These are phyloP conservation scores for Passiflora organensis DNA, from an alignment of 345 rosid species.

Conservation along the genomic window DNA sequence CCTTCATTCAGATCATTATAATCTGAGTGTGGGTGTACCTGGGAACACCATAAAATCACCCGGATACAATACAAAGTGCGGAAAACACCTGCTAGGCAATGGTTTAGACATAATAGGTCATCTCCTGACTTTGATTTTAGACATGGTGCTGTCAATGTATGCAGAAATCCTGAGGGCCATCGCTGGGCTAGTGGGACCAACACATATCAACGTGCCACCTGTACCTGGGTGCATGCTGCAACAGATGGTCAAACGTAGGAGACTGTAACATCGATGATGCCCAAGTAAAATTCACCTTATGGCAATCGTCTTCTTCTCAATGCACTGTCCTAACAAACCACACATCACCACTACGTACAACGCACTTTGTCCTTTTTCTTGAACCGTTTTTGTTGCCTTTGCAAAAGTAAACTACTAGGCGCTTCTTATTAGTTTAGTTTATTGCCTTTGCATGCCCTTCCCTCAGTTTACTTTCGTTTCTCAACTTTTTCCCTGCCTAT, in stretches of 20 bases:
- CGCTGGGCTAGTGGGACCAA: conserved; percentile 7
- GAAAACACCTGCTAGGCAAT: no score
- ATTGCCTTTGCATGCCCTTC: neutral
- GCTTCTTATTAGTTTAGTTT: neutral
- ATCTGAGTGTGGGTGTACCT: no score
- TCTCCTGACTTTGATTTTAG: no score
- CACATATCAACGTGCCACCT: neutral
- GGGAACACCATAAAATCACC: no score
- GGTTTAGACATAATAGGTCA: no score
- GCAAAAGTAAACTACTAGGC: neutral
- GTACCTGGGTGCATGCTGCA: neutral
- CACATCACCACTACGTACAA: conserved; percentile 20
- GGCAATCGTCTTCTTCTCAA: neutral
- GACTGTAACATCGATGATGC: conserved; percentile 20
- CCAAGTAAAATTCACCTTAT: conserved; percentile 13
- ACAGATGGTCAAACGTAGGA: neutral
- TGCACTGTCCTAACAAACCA: conserved; percentile 14
- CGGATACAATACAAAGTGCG: no score
- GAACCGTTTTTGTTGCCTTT: conserved; percentile 7
- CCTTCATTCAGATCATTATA: no score
- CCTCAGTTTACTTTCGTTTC: neutral
- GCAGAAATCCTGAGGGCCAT: neutral
- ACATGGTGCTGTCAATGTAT: no score
- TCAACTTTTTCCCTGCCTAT: neutral
- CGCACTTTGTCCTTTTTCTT: conserved; percentile 25